These are phyloP conservation scores for Strobilomyces confusus DNA, from an alignment of 768 basidiomycete genomes.

Conservation along the genomic window DNA sequence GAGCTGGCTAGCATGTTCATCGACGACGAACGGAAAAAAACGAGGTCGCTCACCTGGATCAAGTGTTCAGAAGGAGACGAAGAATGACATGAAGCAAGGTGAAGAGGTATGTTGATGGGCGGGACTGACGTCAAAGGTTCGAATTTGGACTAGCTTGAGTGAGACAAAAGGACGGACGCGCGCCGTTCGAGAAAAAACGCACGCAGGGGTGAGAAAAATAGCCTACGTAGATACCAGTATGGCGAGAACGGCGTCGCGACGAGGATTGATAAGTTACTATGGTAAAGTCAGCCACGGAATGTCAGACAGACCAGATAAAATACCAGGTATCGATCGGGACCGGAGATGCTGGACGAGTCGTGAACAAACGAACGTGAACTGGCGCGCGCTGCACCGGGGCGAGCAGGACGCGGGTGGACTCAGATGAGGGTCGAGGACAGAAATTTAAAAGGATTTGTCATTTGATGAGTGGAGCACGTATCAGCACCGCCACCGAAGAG, in stretches of 20 bases:
- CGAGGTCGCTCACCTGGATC: slow-evolving; percentile 4
- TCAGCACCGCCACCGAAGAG: slow-evolving; percentile 18
- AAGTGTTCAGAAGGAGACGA: slow-evolving; percentile 13
- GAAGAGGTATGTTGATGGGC: background rate
- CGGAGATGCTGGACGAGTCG: slow-evolving; percentile 5
- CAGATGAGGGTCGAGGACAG: slow-evolving; percentile 8
- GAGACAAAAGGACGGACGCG: slow-evolving; percentile 6
- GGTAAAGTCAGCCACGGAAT: slow-evolving; percentile 10
- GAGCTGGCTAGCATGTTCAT: background rate
- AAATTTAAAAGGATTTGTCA: slow-evolving; percentile 26
- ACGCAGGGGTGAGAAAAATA: slow-evolving; percentile 4
- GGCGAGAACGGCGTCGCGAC: slow-evolving; percentile 6
- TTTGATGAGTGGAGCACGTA: slow-evolving; percentile 18
- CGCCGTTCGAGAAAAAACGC: slow-evolving; percentile 5
- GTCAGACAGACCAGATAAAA: background rate
- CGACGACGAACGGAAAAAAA: background rate
- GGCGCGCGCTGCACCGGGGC: background rate
- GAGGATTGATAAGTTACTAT: slow-evolving; percentile 17
- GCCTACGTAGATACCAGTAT: slow-evolving; percentile 2
- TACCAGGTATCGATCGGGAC: slow-evolving; percentile 5
- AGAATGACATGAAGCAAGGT: slow-evolving; percentile 17
- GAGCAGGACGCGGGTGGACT: slow-evolving; percentile 2
- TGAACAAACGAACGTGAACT: slow-evolving; percentile 14
- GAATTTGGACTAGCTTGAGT: slow-evolving; percentile 12
- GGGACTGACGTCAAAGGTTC: slow-evolving; percentile 10